Evolutionary conservation across 495 filamentous ascomycete species (phyloP).

Genomic region (Podospora didyma): DNA sequence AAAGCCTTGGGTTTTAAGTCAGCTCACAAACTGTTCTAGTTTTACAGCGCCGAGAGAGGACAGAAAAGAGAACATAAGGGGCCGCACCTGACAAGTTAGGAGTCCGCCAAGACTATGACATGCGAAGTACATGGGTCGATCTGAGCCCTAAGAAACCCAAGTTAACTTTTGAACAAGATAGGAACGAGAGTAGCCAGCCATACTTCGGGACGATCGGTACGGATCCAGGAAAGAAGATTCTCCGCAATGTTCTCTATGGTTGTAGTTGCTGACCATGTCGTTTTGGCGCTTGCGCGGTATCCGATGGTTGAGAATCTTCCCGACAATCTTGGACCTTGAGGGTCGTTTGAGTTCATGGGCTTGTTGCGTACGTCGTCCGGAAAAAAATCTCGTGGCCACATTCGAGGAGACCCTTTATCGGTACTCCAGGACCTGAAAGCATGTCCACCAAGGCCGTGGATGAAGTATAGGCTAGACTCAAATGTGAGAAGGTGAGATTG

Average conservation of each 20-base stretch:
- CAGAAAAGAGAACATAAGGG: no score
- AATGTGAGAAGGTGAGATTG: not conserved
- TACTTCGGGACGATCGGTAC: slow-evolving; percentile 12
- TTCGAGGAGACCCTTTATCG: slow-evolving; percentile 7
- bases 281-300: slow-evolving; percentile 3
- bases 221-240: slow-evolving; percentile 6
- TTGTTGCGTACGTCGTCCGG: slow-evolving; percentile 6
- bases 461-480: slow-evolving; percentile 14
- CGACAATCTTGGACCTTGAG: not conserved
- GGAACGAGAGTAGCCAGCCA: not conserved
- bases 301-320: slow-evolving; percentile 12
- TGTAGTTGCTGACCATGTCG: slow-evolving; percentile 7
- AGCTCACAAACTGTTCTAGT: not conserved
- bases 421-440: slow-evolving; percentile 14
- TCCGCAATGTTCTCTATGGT: slow-evolving; percentile 13
- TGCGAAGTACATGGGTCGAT: slow-evolving; percentile 16
- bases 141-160: slow-evolving; percentile 7
- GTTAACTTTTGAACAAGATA: no score
- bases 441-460: slow-evolving; percentile 18
- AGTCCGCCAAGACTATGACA: slow-evolving; percentile 16
- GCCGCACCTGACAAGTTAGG: slow-evolving; percentile 13
- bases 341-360: slow-evolving; percentile 5
- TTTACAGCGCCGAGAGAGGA: not conserved
- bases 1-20: slow-evolving; percentile 6
- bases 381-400: slow-evolving; percentile 15